Conservation (phyloP, 768 basidiomycete species). For the Exidia glandulosa region DNA sequence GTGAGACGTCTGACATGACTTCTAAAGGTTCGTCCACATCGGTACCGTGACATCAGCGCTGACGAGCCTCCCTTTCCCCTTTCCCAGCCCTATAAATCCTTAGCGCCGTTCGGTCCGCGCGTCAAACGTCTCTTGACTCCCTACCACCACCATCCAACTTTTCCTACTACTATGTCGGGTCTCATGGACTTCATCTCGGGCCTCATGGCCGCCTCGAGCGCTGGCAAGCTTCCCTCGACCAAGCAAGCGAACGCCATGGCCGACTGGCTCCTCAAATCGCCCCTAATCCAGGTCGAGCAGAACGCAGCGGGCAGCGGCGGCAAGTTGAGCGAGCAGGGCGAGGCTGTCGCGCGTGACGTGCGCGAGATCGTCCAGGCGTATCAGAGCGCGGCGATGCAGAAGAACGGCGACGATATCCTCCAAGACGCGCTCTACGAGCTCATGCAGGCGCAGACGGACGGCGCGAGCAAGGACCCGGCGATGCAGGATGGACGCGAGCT, state of each 20-base stretch:
- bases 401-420: conserved; percentile 55
- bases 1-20: no score
- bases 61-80: no score
- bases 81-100: no score
- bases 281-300: conserved; percentile 26
- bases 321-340: conserved; percentile 46
- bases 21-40: no score
- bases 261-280: conserved; percentile 31
- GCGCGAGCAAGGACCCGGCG: conserved; percentile 28
- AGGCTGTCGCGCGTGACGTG: conserved; percentile 37
- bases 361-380: conserved; percentile 45
- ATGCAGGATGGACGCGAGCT: conserved; percentile 39
- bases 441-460: conserved; percentile 38
- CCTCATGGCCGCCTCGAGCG: conserved; percentile 54
- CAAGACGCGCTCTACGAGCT: conserved; percentile 62
- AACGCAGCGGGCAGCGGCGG: conserved; percentile 20
- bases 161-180: background rate
- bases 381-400: conserved; percentile 39
- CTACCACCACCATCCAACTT: no score
- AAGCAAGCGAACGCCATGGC: conserved; percentile 42
- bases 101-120: no score
- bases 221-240: conserved; percentile 59
- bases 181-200: conserved; percentile 55
- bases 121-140: no score
- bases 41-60: no score